phyloP scores from a whole-genome alignment of 176 grass and related monocot genomes.

The Olyra latifolia region DNA sequence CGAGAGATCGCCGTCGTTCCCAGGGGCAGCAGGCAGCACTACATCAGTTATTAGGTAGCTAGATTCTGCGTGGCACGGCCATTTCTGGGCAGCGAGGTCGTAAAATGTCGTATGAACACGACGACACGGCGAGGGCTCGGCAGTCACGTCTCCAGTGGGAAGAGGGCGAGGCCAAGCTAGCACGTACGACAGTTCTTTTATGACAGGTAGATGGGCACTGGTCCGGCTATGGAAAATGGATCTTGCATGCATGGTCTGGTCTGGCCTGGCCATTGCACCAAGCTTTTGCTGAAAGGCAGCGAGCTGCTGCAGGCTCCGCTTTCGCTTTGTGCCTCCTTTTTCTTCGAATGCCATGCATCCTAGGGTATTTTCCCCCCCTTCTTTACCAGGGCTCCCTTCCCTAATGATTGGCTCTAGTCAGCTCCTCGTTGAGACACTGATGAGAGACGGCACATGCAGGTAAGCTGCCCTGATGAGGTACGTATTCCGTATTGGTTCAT shows the following conservation, averaged over 20 bases:
- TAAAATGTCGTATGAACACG: not conserved
- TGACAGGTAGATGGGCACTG: too few relatives aligned
- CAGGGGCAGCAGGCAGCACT: not conserved
- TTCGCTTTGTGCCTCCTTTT: slow-evolving; percentile 30
- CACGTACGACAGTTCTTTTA: too few relatives aligned
- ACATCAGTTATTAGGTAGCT: too few relatives aligned
- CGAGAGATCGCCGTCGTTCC: not conserved
- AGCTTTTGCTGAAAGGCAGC: slow-evolving; percentile 25
- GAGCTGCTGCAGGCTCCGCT: slow-evolving; percentile 6
- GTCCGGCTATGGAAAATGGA: slow-evolving; percentile 2
- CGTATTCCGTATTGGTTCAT: too few relatives aligned
- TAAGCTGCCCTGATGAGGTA: too few relatives aligned
- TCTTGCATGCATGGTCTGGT: not conserved
- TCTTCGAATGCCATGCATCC: slow-evolving; percentile 25
- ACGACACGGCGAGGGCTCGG: not conserved
- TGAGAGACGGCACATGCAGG: not conserved
- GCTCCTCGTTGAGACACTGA: not conserved
- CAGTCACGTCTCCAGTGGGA: slow-evolving; percentile 10
- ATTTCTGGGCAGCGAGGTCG: too few relatives aligned
- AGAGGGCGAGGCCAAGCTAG: not conserved
- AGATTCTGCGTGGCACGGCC: too few relatives aligned
- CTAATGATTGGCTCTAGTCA: slow-evolving; percentile 5
- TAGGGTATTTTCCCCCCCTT: not conserved
- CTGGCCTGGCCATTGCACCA: not conserved
- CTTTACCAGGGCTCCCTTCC: not conserved